These are phyloP conservation scores for Cercospora zeae-maydis DNA, from an alignment of 2,329 filamentous ascomycete species.

Conservation along the genomic window DNA sequence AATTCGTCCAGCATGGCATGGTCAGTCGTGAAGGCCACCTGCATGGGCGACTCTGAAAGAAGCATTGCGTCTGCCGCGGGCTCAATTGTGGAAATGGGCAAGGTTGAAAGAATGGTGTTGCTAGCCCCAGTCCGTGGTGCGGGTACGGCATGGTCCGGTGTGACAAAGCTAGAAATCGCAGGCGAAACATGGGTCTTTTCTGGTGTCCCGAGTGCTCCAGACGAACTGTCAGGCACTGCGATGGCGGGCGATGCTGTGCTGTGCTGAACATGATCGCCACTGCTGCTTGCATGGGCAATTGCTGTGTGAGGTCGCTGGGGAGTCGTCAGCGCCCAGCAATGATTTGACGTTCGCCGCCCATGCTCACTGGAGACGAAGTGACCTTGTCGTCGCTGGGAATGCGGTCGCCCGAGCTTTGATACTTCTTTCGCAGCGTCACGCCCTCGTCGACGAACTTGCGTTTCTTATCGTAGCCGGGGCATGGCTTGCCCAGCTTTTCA, in stretches of 20 bases:
- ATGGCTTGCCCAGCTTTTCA: conserved; percentile 37
- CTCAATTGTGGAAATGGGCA: conserved; percentile 9
- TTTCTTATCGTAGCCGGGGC: conserved; percentile 38
- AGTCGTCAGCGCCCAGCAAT: not conserved
- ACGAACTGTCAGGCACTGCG: not conserved
- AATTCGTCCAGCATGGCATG: conserved; percentile 22
- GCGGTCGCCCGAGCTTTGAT: conserved; percentile 22
- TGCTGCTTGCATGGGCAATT: not conserved
- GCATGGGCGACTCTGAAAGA: conserved; percentile 14
- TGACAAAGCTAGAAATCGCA: not conserved
- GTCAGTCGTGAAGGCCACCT: conserved; percentile 18
- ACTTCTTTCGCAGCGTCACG: conserved; percentile 34
- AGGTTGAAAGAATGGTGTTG: not conserved
- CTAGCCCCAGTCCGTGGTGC: not conserved
- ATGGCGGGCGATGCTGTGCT: conserved; percentile 2
- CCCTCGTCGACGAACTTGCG: conserved; percentile 38
- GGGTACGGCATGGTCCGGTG: not conserved
- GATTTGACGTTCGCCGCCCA: not conserved
- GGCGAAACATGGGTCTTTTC: not conserved
- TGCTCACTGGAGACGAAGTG: conserved; percentile 2
- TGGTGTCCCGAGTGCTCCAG: not conserved
- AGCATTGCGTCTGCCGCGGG: conserved; percentile 18
- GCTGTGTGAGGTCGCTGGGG: not conserved
- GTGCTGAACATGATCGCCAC: not conserved
- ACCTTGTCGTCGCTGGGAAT: conserved; percentile 15